Percentiles rank a stretch among this genome's conserved stretches.
phyloP scores from a whole-genome alignment of 1,284 basidiomycete species.

The Pisolithus thermaeus region DNA sequence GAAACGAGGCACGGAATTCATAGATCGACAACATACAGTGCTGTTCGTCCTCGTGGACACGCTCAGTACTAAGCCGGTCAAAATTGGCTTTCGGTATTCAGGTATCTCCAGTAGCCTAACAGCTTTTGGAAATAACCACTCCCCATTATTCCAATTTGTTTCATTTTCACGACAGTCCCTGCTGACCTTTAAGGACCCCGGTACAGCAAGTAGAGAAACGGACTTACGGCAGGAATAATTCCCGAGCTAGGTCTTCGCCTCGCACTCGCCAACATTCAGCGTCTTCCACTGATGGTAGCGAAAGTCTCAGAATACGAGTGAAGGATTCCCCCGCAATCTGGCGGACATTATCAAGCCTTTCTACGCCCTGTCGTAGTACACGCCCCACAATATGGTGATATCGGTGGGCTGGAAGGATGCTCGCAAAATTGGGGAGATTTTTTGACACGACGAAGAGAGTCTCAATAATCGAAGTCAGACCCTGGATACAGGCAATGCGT shows the following conservation, averaged over 20 bases:
- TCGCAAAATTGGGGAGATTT: conserved; percentile 38
- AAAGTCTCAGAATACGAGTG: conserved; percentile 41
- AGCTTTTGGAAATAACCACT: conserved; percentile 66
- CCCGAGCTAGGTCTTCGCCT: conserved; percentile 39
- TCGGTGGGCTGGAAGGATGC: conserved; percentile 54
- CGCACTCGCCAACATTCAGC: conserved; percentile 46
- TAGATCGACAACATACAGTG: conserved; percentile 50
- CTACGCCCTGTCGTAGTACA: conserved; percentile 84
- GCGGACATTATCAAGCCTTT: conserved; percentile 87
- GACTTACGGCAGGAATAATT: conserved; percentile 53
- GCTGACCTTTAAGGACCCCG: conserved; percentile 1
- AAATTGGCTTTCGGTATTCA: conserved; percentile 55
- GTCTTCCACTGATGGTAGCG: conserved; percentile 37
- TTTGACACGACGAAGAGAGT: conserved; percentile 41
- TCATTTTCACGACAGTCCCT: conserved; percentile 32
- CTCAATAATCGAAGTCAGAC: conserved; percentile 47
- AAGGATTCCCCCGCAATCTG: conserved; percentile 70
- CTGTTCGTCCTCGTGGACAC: conserved; percentile 77
- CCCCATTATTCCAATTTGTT: conserved; percentile 60
- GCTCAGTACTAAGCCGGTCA: conserved; percentile 73
- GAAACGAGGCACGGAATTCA: conserved; percentile 6
- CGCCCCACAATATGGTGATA: conserved; percentile 59
- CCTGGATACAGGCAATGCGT: conserved; percentile 68
- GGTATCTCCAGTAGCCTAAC: conserved; percentile 62
- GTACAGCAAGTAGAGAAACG: conserved; percentile 1